phyloP scores from a whole-genome alignment of 768 basidiomycete genomes.

The Pulveroboletus sp. region DNA sequence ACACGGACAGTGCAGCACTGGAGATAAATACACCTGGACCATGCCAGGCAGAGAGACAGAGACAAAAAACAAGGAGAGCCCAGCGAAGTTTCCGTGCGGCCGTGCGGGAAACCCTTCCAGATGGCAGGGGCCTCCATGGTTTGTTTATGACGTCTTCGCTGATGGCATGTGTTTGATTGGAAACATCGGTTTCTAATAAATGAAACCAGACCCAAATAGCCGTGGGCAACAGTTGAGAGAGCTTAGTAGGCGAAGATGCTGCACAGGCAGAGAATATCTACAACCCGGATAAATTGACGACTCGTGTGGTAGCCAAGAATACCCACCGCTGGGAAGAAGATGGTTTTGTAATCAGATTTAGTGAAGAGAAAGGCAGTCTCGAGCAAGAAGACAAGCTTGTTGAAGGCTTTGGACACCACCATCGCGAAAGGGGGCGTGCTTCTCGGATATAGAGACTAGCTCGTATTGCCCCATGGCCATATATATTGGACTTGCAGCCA shows the following conservation, averaged over 20 bases:
- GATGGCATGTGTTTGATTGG: conserved; percentile 28
- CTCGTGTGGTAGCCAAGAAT: neutral
- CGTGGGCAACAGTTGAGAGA: neutral
- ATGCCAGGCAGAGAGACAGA: conserved; percentile 20
- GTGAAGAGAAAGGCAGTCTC: conserved; percentile 35
- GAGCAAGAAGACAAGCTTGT: conserved; percentile 12
- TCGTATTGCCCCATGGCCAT: neutral
- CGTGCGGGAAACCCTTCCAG: conserved; percentile 27
- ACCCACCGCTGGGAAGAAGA: conserved; percentile 34
- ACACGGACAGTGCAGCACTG: conserved; percentile 21
- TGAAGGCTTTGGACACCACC: neutral
- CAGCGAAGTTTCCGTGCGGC: conserved; percentile 30
- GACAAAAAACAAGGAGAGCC: conserved; percentile 28
- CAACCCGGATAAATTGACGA: neutral
- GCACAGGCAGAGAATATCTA: conserved; percentile 12
- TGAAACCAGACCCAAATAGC: conserved; percentile 32
- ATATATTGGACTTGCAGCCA: neutral
- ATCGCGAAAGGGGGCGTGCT: neutral
- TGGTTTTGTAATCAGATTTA: conserved; percentile 34
- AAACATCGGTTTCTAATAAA: conserved; percentile 32
- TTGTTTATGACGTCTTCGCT: conserved; percentile 35
- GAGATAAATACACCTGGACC: conserved; percentile 17
- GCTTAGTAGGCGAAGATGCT: neutral
- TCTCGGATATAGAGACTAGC: neutral
- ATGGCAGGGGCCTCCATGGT: conserved; percentile 38